Evolutionary conservation across 345 rosid species (phyloP).

Genomic region (Hirschfeldia incana): DNA sequence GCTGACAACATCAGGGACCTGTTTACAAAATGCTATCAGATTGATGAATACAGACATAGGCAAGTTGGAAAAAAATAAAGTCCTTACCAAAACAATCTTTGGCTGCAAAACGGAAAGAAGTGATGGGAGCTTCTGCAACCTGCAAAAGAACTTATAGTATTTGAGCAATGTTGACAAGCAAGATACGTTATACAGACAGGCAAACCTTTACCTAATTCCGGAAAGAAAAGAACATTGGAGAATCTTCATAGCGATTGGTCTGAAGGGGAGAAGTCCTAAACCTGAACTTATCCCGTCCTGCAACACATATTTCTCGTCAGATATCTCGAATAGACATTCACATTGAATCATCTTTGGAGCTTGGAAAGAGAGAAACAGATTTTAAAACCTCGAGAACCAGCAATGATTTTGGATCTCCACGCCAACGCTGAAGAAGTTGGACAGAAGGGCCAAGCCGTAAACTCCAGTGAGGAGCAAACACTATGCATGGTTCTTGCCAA

Average conservation of each 20-base stretch:
- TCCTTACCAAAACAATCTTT: constrained; percentile 58
- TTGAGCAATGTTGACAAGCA: constrained; percentile 2
- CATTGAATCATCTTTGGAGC: not conserved
- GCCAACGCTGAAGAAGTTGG: constrained; percentile 78
- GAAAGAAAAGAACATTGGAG: constrained; percentile 80
- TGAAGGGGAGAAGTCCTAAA: constrained; percentile 73
- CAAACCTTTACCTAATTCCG: constrained; percentile 59
- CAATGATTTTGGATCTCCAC: constrained; percentile 61
- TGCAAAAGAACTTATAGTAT: constrained; percentile 22
- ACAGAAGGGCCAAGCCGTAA: constrained; percentile 80
- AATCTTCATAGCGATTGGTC: constrained; percentile 71
- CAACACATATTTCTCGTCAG: constrained; percentile 35
- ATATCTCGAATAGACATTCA: constrained; percentile 10
- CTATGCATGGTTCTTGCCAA: constrained; percentile 88
- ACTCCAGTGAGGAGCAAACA: constrained; percentile 79
- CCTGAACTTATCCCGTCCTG: constrained; percentile 62
- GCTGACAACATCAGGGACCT: constrained; percentile 67
- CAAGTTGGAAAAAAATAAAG: too few relatives aligned
- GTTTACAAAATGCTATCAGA: constrained; percentile 10
- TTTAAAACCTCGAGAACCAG: constrained; percentile 79
- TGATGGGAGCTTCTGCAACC: constrained; percentile 50
- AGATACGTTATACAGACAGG: not conserved
- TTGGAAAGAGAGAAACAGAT: not conserved
- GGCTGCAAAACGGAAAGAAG: constrained; percentile 66
- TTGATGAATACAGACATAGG: not conserved